Evolutionary conservation across 2,329 filamentous ascomycete genomes (phyloP), one percentile per base, ranked within the genome.

Genomic region (Claviceps purpurea): DNA sequence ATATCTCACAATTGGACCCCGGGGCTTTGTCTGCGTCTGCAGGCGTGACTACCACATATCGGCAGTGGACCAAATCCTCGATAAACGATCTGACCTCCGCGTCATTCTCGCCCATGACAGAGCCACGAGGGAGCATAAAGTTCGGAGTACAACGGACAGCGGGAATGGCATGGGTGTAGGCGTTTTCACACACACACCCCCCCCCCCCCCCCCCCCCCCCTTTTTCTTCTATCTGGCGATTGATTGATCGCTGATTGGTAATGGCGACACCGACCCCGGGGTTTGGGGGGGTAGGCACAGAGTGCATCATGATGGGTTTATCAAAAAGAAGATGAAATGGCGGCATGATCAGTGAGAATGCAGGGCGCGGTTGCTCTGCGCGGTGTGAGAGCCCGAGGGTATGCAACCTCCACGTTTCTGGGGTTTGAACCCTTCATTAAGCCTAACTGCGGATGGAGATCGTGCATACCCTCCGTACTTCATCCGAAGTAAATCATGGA

Each of bases 361-460:
- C 30, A 24, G 20, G 20, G 18, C 4, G 30, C 16, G 5, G 20
- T 34, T 39, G 37, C 10, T 50, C 40, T 22, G 38, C 16, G 22
- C 41, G 42, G n/a, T 39, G 13, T 26, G 20, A 34, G n/a, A 44
- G 48, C 13, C 26, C 3, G 10, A 24, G 34, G 39, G 40, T 16
- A 14, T 44, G 38, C 34, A 26, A 26, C 14, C 20, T 24, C 24
- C 37, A 41, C 22, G 26, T 39, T 52, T 44, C 38, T 30, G 3
- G 14, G 26, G 30, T 22, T n/a, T 30, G 30, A 14, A n/a, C 13
- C 20, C 26, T 37, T 40, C 37, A 20, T 56, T 54, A 50, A 51
- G 47, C 46, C 64, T 56, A 58, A 61, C 61, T 60, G 62, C 61
- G 62, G 13, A 44, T 24, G 13, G 16, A 18, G 44, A 46, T 46